These are phyloP conservation scores for Stropharia rugosoannulata DNA, from an alignment of 768 basidiomycete species.

Conservation along the genomic window DNA sequence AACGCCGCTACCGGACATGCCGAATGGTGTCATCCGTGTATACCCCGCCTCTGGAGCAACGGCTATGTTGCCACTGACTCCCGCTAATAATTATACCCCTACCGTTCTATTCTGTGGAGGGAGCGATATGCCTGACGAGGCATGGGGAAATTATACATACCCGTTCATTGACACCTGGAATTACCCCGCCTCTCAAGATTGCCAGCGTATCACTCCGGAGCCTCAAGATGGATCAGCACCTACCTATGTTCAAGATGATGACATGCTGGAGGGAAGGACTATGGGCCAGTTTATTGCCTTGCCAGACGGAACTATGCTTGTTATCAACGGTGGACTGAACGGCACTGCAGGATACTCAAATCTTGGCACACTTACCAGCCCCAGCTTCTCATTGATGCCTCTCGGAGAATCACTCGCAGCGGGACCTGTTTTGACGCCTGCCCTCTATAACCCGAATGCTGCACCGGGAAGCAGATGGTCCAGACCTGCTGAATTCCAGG, in stretches of 20 bases:
- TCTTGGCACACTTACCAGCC: slow-evolving; percentile 48
- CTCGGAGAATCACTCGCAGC: slow-evolving; percentile 74
- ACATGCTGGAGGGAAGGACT: slow-evolving; percentile 71
- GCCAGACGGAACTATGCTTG: slow-evolving; percentile 73
- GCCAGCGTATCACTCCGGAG: slow-evolving; percentile 86
- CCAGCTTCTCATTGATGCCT: slow-evolving; percentile 54
- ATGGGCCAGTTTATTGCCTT: slow-evolving; percentile 94
- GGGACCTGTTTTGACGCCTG: slow-evolving; percentile 76
- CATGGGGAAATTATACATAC: slow-evolving; percentile 76
- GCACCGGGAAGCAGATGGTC: slow-evolving; percentile 76
- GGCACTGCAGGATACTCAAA: slow-evolving; percentile 86
- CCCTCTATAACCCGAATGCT: slow-evolving; percentile 78
- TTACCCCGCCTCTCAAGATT: slow-evolving; percentile 67
- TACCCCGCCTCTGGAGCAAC: slow-evolving; percentile 89
- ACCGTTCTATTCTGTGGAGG: slow-evolving; percentile 93
- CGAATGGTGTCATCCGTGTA: slow-evolving; percentile 69
- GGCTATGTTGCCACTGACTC: slow-evolving; percentile 89
- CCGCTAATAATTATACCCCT: slow-evolving; percentile 83
- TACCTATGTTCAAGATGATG: slow-evolving; percentile 68
- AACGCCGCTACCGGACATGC: slow-evolving; percentile 70
- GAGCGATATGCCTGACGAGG: slow-evolving; percentile 66
- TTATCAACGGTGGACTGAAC: slow-evolving; percentile 80
- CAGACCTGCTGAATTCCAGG: slow-evolving; percentile 50
- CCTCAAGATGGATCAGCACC: slow-evolving; percentile 64
- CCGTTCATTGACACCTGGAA: slow-evolving; percentile 75